Evolutionary conservation across 1,284 basidiomycete species (phyloP), one percentile per base, ranked within the genome.

Genomic region (Cutaneotrichosporon cavernicola): DNA sequence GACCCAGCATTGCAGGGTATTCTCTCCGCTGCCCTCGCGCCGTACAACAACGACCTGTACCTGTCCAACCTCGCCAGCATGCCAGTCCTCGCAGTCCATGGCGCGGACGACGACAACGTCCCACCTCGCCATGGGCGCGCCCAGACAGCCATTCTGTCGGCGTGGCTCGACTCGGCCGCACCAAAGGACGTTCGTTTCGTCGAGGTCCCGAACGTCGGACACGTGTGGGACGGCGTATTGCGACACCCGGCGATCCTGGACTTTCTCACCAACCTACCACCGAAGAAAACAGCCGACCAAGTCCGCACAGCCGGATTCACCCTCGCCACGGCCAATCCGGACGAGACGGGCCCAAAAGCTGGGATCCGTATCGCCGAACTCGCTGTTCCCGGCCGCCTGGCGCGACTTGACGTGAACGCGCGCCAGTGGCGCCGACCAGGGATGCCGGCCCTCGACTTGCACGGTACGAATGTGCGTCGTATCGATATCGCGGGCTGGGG

Each of bases 21-120:
- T 36, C 83, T 96, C 4, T 85, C 88, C 61, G 83, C 87, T 0
- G 86, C 90, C 0, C 81, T 93, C 38, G 87, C 88, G 0, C 86
- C 89, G 10, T 92, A 92, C 73, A 90, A 94, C 76, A 92, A 96
- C 74, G 91, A 95, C 71, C 77, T 95, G 9, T 89, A 91, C 79
- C 73, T 91, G 10, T 86, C 88, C 6, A 96, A 95, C 30, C 87
- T 86, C 1, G 83, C 87, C 38, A 87, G 73, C 7, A 66, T 84
- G 0, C 88, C 89, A 0, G 81, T 92, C 3, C 81, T 93, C 14
- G 90, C 88, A 5, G 84, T 94, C 56, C 90, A 94, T 70, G 92
- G 91, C 85, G 87, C 73, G 58, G 86, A 73, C 8, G 79, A 80
- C 65, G 70, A 73, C 57, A 81, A 81, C 47, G 79, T 80, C 11